phyloP scores from a whole-genome alignment of 2,329 filamentous ascomycete species.

The Trichothecium roseum region DNA sequence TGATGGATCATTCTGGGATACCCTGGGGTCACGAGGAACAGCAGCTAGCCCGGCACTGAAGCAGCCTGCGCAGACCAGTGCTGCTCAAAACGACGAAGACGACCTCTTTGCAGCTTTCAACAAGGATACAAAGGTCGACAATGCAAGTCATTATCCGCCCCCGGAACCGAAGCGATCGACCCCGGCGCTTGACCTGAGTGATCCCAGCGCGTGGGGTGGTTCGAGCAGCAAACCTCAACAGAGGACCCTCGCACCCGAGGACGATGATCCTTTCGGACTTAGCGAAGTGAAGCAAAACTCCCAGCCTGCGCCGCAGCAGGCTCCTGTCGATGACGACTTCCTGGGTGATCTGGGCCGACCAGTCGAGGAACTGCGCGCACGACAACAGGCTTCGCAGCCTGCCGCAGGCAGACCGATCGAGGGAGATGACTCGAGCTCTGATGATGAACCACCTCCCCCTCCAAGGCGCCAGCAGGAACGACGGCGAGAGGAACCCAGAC shows the following conservation, averaged over 20 bases:
- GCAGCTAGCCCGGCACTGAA: slow-evolving; percentile 23
- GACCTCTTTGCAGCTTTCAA: slow-evolving; percentile 60
- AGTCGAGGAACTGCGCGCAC: slow-evolving; percentile 50
- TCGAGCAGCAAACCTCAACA: slow-evolving; percentile 10
- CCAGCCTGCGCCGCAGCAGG: slow-evolving; percentile 10
- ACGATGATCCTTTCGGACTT: slow-evolving; percentile 84
- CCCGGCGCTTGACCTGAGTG: slow-evolving; percentile 41
- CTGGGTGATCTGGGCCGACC: slow-evolving; percentile 54
- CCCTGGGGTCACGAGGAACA: slow-evolving; percentile 45
- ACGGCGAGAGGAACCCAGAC: slow-evolving; percentile 8
- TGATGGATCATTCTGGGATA: slow-evolving; percentile 66
- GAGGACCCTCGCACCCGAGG: slow-evolving; percentile 24
- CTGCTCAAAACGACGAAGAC: slow-evolving; percentile 35
- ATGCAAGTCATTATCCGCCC: slow-evolving; percentile 54
- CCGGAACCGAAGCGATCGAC: slow-evolving; percentile 31
- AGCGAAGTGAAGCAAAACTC: slow-evolving; percentile 43
- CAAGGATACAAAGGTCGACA: slow-evolving; percentile 56
- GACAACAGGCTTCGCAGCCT: slow-evolving; percentile 32
- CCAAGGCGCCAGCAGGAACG: slow-evolving; percentile 11
- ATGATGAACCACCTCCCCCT: slow-evolving; percentile 25
- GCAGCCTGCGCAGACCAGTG: slow-evolving; percentile 8
- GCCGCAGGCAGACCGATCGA: slow-evolving; percentile 49
- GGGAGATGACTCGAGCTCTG: slow-evolving; percentile 32
- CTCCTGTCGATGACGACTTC: slow-evolving; percentile 48
- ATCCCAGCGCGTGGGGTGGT: slow-evolving; percentile 41